Evolutionary conservation across 1,284 basidiomycete species (phyloP), one percentile per base, ranked within the genome.

Genomic region (Acaromyces ingoldii): DNA sequence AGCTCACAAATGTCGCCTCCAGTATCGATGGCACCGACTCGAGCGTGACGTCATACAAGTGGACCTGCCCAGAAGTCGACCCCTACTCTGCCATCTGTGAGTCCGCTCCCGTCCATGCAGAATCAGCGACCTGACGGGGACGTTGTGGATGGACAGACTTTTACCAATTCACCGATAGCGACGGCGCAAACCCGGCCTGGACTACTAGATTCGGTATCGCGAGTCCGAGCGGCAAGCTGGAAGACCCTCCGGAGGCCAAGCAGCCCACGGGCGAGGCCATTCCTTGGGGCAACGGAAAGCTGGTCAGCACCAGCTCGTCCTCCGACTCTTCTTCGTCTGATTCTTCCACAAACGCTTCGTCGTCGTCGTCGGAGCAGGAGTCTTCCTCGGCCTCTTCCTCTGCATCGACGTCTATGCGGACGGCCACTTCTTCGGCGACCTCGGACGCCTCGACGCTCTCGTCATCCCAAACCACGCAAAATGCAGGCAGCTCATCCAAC

Each of bases 131-230:
- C 2, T n/a, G 19, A 41, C 11, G 15, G 25, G 15, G 15, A 24
- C 15, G 25, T 3, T 15, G 21, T 41, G 13, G 11, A 11, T 11
- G 13, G 13, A 24, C 39, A 11, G 17, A 59, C 53, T 53, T 75
- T 43, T 66, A 65, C 61, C 70, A 76, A 53, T 74, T 72, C 64
- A 62, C 60, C 21, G 57, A 70, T 53, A 45, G 29, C 15, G 37
- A 56, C 46, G 63, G 51, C 11, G 37, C 58, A 21, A 76, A 78
- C 60, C 79, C 79, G 40, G 78, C 79, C 19, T 91, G 89, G 88
- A 88, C 89, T 0, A 84, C 82, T 6, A 85, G 89, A 33, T 91
- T 90, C 80, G 79, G 85, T 34, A 87, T 91, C 68, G 83, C 85
- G 0, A 80, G 80, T 33, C 48, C 80, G 2, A 65, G 76, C 29